Percentiles rank a stretch among this genome's conserved stretches.
phyloP scores from a whole-genome alignment of 2,329 filamentous ascomycete species.

The Sporothrix globosa region DNA sequence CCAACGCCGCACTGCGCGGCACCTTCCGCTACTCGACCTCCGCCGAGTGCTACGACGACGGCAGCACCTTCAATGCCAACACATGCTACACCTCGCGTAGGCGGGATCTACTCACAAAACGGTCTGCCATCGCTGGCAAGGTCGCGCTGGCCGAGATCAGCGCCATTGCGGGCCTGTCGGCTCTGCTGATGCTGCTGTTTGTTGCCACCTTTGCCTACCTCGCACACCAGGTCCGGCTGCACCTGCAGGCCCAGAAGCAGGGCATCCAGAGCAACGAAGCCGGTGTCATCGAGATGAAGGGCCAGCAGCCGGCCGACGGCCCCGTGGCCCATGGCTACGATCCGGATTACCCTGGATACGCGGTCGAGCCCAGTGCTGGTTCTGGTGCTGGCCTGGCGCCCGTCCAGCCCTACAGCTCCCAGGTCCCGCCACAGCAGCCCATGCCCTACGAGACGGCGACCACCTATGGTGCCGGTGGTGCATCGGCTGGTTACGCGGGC shows the following conservation, averaged over 20 bases:
- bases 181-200: conserved; percentile 43
- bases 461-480: not conserved
- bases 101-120: conserved; percentile 35
- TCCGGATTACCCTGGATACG: not conserved
- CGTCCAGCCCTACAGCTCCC: conserved; percentile 3
- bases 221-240: conserved; percentile 41
- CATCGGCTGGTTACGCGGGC: not conserved
- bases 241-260: conserved; percentile 37
- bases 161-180: conserved; percentile 42
- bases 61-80: conserved; percentile 39
- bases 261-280: conserved; percentile 34
- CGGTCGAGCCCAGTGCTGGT: not conserved
- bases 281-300: conserved; percentile 41
- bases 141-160: conserved; percentile 40
- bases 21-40: conserved; percentile 37
- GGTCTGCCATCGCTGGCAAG: conserved; percentile 36
- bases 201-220: conserved; percentile 52
- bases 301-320: conserved; percentile 4
- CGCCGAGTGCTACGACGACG: conserved; percentile 40
- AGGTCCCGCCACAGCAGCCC: conserved; percentile 8
- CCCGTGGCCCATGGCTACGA: not conserved
- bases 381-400: not conserved
- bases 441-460: conserved; percentile 14
- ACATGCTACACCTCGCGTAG: conserved; percentile 37
- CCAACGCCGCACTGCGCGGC: conserved; percentile 40